Percentiles rank a stretch among this genome's conserved stretches.
Evolutionary conservation across 495 filamentous ascomycete genomes (phyloP).

Genomic region (Penicillium alfredii): DNA sequence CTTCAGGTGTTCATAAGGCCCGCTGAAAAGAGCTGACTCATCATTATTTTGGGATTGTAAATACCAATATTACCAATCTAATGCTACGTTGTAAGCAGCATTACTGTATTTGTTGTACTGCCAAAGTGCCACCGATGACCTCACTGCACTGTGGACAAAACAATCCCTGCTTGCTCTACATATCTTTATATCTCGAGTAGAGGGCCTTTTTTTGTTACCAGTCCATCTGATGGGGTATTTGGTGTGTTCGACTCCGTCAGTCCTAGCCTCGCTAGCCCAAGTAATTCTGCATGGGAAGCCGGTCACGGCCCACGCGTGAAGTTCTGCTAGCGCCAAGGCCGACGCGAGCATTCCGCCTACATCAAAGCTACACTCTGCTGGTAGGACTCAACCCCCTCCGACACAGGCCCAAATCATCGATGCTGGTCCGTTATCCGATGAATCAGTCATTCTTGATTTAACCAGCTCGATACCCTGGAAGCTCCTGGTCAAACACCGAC

Average conservation of each 20-base stretch:
- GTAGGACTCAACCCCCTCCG: no score
- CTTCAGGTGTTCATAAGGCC: no score
- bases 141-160: slow-evolving; percentile 15
- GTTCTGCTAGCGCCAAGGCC: slow-evolving; percentile 20
- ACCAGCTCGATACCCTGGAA: slow-evolving; percentile 1
- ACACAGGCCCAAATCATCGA: neutral
- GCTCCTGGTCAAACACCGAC: slow-evolving; percentile 1
- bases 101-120: no score
- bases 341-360: slow-evolving; percentile 24
- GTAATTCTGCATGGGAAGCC: no score
- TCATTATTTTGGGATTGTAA: neutral
- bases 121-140: slow-evolving; percentile 22
- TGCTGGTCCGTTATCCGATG: slow-evolving; percentile 2
- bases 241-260: no score
- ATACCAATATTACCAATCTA: neutral
- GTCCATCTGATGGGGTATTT: no score
- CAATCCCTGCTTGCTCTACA: slow-evolving; percentile 9
- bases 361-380: no score
- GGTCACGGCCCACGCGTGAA: slow-evolving; percentile 21
- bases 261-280: no score
- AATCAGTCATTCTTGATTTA: neutral
- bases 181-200: no score
- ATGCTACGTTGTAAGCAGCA: no score
- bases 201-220: no score
- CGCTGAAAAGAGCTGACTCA: slow-evolving; percentile 8